Conservation (phyloP, 331 rosid genomes). For the Arachis monticola region DNA sequence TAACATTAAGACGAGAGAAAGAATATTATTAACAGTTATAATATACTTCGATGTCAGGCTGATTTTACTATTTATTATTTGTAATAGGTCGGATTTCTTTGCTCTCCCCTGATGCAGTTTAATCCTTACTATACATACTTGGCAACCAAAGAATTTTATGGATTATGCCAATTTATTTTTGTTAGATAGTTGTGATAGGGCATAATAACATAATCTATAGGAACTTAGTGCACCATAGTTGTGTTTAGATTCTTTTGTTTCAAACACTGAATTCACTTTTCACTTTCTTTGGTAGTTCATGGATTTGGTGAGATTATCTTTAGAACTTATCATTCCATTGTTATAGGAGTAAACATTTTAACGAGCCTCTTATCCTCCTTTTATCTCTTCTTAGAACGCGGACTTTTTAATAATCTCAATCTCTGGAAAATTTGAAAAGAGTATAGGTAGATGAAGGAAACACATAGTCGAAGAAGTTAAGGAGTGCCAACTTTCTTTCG, state of each 20-base stretch:
- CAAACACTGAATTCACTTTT: neutral
- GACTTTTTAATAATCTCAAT: too few species aligned
- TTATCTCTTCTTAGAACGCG: neutral
- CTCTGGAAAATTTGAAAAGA: too few species aligned
- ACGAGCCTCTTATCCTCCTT: neutral
- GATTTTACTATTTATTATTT: neutral
- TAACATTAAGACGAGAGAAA: too few species aligned
- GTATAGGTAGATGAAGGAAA: too few species aligned
- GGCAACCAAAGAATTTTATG: neutral
- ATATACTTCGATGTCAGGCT: neutral
- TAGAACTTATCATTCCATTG: neutral
- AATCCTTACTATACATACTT: neutral
- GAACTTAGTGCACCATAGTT: neutral
- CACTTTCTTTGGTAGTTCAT: neutral
- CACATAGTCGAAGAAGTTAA: too few species aligned
- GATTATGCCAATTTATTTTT: neutral
- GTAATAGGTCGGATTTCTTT: slow-evolving; percentile 2
- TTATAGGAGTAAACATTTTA: neutral
- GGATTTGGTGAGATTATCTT: neutral
- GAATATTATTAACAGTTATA: neutral
- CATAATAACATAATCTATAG: neutral
- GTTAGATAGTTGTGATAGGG: neutral
- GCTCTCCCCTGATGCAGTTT: neutral
- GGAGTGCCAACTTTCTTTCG: too few species aligned
- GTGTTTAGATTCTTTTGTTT: neutral